Percentiles rank a stretch among this genome's conserved stretches.
Conservation (phyloP, 1,284 basidiomycete species). For the Ustilago esculenta region DNA sequence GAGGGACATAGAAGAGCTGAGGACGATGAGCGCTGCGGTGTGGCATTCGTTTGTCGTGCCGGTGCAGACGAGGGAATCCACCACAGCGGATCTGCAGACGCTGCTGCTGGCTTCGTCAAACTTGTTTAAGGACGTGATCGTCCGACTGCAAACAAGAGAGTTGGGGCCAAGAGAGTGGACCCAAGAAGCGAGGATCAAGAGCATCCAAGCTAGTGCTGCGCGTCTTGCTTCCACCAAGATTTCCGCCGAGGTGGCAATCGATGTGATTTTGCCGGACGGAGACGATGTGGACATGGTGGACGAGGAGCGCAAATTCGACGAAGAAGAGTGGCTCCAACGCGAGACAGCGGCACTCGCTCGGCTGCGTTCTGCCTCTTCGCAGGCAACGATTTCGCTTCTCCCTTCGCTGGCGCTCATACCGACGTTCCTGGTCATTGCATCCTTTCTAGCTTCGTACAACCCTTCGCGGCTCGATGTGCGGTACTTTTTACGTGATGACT, state of each 20-base stretch:
- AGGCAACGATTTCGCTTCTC: conserved; percentile 27
- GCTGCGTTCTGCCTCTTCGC: conserved; percentile 20
- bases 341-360: conserved; percentile 17
- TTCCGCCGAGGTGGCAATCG: neutral
- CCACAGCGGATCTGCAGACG: conserved; percentile 21
- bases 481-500: conserved; percentile 59
- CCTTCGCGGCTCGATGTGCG: conserved; percentile 79
- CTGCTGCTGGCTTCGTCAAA: conserved; percentile 37
- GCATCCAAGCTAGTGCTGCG: conserved; percentile 32
- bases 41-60: conserved; percentile 58
- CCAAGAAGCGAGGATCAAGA: conserved; percentile 28
- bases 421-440: conserved; percentile 81
- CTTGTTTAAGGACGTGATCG: conserved; percentile 55
- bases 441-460: conserved; percentile 86
- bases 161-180: conserved; percentile 56
- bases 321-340: conserved; percentile 42
- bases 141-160: conserved; percentile 48
- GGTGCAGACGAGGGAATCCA: conserved; percentile 42
- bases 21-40: conserved; percentile 45
- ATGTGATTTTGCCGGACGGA: neutral
- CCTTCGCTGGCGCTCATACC: conserved; percentile 44
- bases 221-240: conserved; percentile 22
- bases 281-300: conserved; percentile 30
- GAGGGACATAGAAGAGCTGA: conserved; percentile 53
- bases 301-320: conserved; percentile 40